Conservation (phyloP, 2,329 filamentous ascomycete genomes). For the Metarhizium album region DNA sequence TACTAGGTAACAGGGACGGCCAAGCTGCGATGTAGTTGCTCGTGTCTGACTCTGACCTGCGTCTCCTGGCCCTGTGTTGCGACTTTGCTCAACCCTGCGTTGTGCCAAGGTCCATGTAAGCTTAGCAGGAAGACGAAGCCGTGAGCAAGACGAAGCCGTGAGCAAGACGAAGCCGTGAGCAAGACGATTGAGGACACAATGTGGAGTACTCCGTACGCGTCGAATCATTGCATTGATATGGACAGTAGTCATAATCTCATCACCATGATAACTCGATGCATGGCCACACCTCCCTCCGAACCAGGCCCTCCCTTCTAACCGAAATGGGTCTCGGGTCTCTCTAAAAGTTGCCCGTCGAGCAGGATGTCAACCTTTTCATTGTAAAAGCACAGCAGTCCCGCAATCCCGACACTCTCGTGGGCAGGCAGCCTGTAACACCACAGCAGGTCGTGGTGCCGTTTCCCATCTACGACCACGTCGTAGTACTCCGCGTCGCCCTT, state of each 20-base stretch:
- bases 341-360: constrained; percentile 33
- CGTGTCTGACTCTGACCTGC: too few species aligned
- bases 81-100: too few species aligned
- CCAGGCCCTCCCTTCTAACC: not conserved
- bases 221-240: not conserved
- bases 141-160: too few species aligned
- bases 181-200: too few species aligned
- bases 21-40: too few species aligned
- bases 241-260: not conserved
- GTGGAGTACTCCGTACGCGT: too few species aligned
- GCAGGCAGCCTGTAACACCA: constrained; percentile 54
- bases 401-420: constrained; percentile 42
- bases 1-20: too few species aligned
- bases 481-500: constrained; percentile 58
- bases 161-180: too few species aligned
- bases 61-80: too few species aligned
- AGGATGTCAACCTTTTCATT: constrained; percentile 58
- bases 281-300: not conserved
- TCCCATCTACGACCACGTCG: constrained; percentile 35
- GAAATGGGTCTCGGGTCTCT: constrained; percentile 4
- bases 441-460: constrained; percentile 37
- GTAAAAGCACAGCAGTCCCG: constrained; percentile 52
- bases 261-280: not conserved
- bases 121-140: too few species aligned
- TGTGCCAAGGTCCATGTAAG: too few species aligned